These are phyloP conservation scores for Apophysomyces trapeziformis DNA, from an alignment of 371 early-diverging fungal species.

Conservation along the genomic window DNA sequence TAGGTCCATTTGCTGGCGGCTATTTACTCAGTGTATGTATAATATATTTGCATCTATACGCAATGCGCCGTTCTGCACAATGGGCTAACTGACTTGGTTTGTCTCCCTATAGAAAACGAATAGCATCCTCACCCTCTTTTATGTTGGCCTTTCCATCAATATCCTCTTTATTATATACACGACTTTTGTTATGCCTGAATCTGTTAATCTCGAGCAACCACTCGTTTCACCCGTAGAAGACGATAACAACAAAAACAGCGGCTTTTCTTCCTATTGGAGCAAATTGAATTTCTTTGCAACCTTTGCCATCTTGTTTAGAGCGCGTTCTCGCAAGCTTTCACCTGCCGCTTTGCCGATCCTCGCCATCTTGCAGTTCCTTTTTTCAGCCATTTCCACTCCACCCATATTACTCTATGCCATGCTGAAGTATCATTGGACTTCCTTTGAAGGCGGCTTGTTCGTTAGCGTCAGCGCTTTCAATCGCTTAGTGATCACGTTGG, in stretches of 20 bases:
- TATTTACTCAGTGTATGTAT: conserved; percentile 27
- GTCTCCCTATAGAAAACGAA: conserved; percentile 22
- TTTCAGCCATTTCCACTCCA: conserved; percentile 28
- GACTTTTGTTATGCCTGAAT: conserved; percentile 49
- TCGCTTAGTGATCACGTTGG: conserved; percentile 23
- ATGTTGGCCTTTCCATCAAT: conserved; percentile 28
- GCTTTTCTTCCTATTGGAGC: conserved; percentile 21
- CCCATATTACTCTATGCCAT: conserved; percentile 51
- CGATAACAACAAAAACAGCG: neutral
- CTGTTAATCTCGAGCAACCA: conserved; percentile 19
- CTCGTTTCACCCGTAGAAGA: neutral
- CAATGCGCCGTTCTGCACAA: neutral
- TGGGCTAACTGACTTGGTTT: neutral
- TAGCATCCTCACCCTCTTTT: conserved; percentile 36
- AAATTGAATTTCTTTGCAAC: conserved; percentile 46
- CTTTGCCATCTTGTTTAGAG: conserved; percentile 27
- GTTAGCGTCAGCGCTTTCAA: conserved; percentile 30
- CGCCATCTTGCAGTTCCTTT: conserved; percentile 33
- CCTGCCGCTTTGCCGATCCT: conserved; percentile 33
- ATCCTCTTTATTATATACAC: conserved; percentile 29
- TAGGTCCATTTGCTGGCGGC: conserved; percentile 35
- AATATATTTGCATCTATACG: neutral
- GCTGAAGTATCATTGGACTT: conserved; percentile 49
- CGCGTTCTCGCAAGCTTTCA: conserved; percentile 12
- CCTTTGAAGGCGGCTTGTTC: conserved; percentile 47